Evolutionary conservation across 768 basidiomycete species (phyloP), one percentile per base, ranked within the genome.

Genomic region (Filobasidium wieringae): DNA sequence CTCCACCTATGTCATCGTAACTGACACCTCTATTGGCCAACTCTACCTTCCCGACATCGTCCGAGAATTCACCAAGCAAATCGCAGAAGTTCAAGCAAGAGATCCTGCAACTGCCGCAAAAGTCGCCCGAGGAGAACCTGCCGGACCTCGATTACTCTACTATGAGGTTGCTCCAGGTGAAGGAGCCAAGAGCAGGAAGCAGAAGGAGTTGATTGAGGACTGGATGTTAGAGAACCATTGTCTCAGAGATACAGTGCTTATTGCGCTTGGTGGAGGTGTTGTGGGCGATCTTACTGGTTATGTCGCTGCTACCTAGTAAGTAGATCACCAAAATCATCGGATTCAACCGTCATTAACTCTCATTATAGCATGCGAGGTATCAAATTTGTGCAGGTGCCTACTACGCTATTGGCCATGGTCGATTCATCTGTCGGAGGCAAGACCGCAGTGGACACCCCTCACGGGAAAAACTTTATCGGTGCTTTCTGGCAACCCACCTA

Each of bases 401-500:
- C 95, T 0, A 95, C 92, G 0, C 79, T 99, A 1, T 80, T 99
- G 58, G 90, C 92, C 6, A 99, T 99, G 95, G 95, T 99, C 24
- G 95, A 99, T 75, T 96, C 92, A 0, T 85, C 88, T 60, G 84
- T 99, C 41, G 95, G 95, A 5, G 93, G 95, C 33, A 99, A 96
- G 79, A 99, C 95, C 0, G 93, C 95, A n/a, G 91, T 97, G 61
- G 95, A 99, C 71, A 96, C 93, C 0, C 90, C 89, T 1, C 88
- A 90, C 63, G 95, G 95, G 55, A 99, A 99, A 78, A 99, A 99
- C 75, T 81, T 97, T 64, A 89, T 99, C 64, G 95, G 95, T 58
- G 87, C 93, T 4, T 99, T 97, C 78, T 91, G 90, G 88, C 93
- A 97, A 74, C 95, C 95, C 0, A 82, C 87, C 66, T 96, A 85